phyloP scores from a whole-genome alignment of 2,329 filamentous ascomycete genomes.

The Talaromyces funiculosus region DNA sequence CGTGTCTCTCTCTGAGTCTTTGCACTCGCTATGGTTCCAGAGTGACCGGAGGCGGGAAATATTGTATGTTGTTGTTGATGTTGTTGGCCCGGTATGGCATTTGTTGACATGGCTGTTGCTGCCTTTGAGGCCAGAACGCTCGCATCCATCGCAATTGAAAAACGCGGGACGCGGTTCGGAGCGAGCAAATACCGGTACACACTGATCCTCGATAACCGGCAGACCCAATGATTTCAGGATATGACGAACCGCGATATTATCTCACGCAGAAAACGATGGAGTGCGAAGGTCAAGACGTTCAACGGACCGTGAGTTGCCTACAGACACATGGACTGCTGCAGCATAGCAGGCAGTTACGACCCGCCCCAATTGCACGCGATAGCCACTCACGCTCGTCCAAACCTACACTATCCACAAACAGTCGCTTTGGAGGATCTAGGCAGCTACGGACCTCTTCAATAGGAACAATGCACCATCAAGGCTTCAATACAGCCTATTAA shows the following conservation, averaged over 20 bases:
- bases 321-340: background rate
- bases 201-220: background rate
- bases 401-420: conserved; percentile 7
- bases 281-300: background rate
- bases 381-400: conserved; percentile 7
- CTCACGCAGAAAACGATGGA: background rate
- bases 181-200: background rate
- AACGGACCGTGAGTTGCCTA: background rate
- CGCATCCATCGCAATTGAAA: conserved; percentile 10
- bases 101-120: background rate
- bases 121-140: background rate
- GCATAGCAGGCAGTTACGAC: background rate
- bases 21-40: background rate
- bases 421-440: conserved; percentile 9
- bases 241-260: background rate
- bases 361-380: conserved; percentile 3
- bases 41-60: background rate
- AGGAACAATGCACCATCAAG: background rate
- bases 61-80: conserved; percentile 1
- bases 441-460: background rate
- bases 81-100: background rate
- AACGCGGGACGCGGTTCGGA: conserved; percentile 12
- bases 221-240: background rate
- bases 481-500: background rate
- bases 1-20: background rate